Evolutionary conservation across 805 yeast species (phyloP), one percentile per base, ranked within the genome.

Genomic region (Tetrapisispora taiwanensis): DNA sequence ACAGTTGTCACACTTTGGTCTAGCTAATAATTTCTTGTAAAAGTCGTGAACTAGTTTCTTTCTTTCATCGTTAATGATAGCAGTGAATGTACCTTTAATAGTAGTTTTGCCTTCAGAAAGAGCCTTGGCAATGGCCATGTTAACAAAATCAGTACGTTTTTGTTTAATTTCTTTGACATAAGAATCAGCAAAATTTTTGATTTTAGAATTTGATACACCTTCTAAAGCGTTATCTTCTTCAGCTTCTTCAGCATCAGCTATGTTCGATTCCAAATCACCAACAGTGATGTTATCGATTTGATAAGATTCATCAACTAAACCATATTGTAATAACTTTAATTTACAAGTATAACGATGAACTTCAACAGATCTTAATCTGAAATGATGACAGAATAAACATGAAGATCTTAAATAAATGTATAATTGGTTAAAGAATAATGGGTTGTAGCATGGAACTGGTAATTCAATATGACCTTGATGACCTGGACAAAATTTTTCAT

Each of bases 401-500:
- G 89, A 67, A 37, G 88, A 74, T 62, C 97, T 75, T 59, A 94
- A 71, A 55, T 82, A 79, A 48, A 85, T 75, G 70, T 81, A 92
- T 73, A 92, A 71, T 66, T 90, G 97, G 59, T 79, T 78, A 77
- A 94, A 92, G 59, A 94, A 92, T 54, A 92, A 68, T 17, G 99
- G 97, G 62, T 87, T 90, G 71, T 87, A 92, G 36, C 86, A 94
- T 4, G 97, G 95, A 35, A 88, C 81, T 6, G 99, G 99, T 51
- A 92, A 74, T 63, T 90, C 97, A 51, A 92, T 88, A 65, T 92
- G 98, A 48, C 99, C 99, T 65, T 88, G 87, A 65, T 92, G 99
- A 39, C 99, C 99, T 4, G 97, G 97, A 70, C 99, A 92, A 55
- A 78, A 81, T 59, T 83, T 79, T 54, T 90, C 97, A 62, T 89